These are phyloP conservation scores for Stephania cephalantha DNA, from an alignment of 164 flowering plant genomes.

Conservation along the genomic window DNA sequence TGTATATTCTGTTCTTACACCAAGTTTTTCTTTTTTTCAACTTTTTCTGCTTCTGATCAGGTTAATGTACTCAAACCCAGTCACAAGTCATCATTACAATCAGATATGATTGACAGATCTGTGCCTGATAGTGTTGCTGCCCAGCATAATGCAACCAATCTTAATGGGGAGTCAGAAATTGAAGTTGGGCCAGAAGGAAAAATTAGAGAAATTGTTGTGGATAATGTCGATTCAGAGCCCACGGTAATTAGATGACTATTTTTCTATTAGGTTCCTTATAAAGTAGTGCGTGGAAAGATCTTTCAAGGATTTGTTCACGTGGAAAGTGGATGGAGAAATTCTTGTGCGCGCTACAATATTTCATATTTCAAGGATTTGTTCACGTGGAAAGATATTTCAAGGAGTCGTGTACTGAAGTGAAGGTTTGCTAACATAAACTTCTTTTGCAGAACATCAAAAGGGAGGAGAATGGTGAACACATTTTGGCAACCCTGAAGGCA, in stretches of 20 bases:
- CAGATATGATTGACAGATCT: constrained; percentile 55
- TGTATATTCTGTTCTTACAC: neutral
- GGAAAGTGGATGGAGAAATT: constrained; percentile 3
- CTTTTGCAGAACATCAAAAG: constrained; percentile 44
- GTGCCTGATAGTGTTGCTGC: constrained; percentile 76
- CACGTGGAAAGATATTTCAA: too few relatives aligned
- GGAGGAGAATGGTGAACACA: constrained; percentile 39
- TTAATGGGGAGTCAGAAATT: constrained; percentile 63
- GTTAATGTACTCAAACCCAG: constrained; percentile 91
- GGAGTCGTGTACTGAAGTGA: neutral
- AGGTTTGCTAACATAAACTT: constrained; percentile 3
- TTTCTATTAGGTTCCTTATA: neutral
- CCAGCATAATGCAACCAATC: constrained; percentile 59
- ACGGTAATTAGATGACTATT: constrained; percentile 29
- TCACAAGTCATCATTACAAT: constrained; percentile 73
- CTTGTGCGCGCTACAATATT: neutral
- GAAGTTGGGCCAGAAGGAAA: constrained; percentile 80
- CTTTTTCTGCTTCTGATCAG: constrained; percentile 29
- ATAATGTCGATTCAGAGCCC: constrained; percentile 56
- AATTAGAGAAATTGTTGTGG: constrained; percentile 79
- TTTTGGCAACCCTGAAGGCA: constrained; percentile 50
- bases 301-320: neutral
- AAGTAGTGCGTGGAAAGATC: neutral
- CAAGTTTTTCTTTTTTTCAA: constrained; percentile 9
- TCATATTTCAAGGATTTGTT: neutral